These are phyloP conservation scores for Annulohypoxylon maeteangense DNA, from an alignment of 495 filamentous ascomycete species.

Conservation along the genomic window DNA sequence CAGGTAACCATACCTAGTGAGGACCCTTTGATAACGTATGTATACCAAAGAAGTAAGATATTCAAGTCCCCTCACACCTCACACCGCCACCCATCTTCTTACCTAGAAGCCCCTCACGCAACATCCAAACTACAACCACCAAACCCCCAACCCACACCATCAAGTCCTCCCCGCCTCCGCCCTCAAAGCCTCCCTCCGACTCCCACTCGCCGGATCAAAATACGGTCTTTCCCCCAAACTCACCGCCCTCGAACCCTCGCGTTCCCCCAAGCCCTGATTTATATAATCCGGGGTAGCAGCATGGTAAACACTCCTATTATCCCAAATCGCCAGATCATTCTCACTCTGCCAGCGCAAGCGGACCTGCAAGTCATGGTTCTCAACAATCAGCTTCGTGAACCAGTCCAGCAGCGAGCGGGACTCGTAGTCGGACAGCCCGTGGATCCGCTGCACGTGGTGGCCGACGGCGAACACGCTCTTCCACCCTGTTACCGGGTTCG, in stretches of 20 bases:
- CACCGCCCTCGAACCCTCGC: constrained; percentile 70
- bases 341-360: constrained; percentile 70
- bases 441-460: constrained; percentile 69
- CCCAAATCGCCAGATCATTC: constrained; percentile 81
- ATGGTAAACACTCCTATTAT: constrained; percentile 77
- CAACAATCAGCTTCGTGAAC: constrained; percentile 70
- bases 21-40: neutral
- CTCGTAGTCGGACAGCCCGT: constrained; percentile 75
- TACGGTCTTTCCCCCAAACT: constrained; percentile 77
- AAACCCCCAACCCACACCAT: neutral
- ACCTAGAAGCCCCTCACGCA: neutral
- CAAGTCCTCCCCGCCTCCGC: constrained; percentile 17
- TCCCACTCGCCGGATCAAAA: constrained; percentile 69
- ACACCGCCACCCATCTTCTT: neutral
- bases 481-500: constrained; percentile 87
- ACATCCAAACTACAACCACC: neutral
- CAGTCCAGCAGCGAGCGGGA: constrained; percentile 68
- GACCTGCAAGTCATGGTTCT: constrained; percentile 86
- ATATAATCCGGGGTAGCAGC: constrained; percentile 76
- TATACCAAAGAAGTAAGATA: neutral
- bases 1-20: neutral
- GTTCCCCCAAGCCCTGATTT: constrained; percentile 65
- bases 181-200: constrained; percentile 67
- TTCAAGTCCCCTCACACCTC: neutral
- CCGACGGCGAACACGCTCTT: constrained; percentile 75